Evolutionary conservation across 345 rosid genomes (phyloP).

Genomic region (Luvunga scandens): DNA sequence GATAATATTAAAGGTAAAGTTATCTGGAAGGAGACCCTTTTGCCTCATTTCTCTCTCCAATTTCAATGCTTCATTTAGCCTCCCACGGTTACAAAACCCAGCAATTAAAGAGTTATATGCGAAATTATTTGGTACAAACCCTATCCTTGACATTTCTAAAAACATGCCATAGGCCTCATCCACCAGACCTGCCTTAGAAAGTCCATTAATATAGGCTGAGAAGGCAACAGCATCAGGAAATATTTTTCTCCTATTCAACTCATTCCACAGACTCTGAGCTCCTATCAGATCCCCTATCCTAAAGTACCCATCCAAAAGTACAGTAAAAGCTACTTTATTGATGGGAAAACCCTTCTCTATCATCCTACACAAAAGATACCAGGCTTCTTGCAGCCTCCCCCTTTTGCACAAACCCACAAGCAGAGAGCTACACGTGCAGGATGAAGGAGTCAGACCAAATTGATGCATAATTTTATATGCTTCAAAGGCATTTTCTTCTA

Average conservation of each 20-base stretch:
- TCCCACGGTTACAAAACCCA: conserved; percentile 60
- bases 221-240: conserved; percentile 60
- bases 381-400: conserved; percentile 51
- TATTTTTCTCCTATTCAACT: conserved; percentile 51
- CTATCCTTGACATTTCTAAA: conserved; percentile 53
- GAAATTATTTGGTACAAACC: conserved; percentile 61
- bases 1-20: conserved; percentile 54
- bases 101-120: conserved; percentile 60
- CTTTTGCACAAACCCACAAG: conserved; percentile 58
- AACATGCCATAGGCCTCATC: conserved; percentile 56
- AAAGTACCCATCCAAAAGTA: conserved; percentile 64
- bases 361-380: conserved; percentile 51
- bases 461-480: conserved; percentile 46
- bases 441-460: conserved; percentile 51
- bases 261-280: conserved; percentile 60
- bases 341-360: conserved; percentile 45
- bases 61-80: conserved; percentile 45
- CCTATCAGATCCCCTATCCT: conserved; percentile 45
- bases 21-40: conserved; percentile 62
- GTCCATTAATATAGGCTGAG: conserved; percentile 71
- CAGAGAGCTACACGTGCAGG: conserved; percentile 60
- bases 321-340: conserved; percentile 54
- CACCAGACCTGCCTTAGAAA: conserved; percentile 52
- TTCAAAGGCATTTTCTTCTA: conserved; percentile 48
- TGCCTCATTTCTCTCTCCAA: conserved; percentile 58